Base-by-base conservation (phyloP, 2,329 filamentous ascomycete genomes). In the Ilyonectria mors-panacis region DNA sequence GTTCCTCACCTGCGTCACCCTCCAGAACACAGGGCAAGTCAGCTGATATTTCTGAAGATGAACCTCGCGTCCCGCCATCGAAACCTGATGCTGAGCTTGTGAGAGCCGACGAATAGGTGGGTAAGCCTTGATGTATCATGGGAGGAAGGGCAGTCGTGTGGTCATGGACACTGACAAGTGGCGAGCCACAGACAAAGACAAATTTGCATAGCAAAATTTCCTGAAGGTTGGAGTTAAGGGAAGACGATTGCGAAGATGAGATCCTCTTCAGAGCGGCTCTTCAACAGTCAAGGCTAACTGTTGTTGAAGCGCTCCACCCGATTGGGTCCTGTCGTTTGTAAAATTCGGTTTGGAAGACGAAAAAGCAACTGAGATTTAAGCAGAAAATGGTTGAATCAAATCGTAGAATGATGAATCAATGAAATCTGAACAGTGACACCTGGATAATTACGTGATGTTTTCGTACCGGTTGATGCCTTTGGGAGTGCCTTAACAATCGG, bases 11-110 rank as follows among this genome's bases (percentile, higher is more conserved):
- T 77, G 86, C 86, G 76, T 85, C 84, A 78, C 80, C 81, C 76
- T 82, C 84, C 79, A 83, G 82, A 78, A 78, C 78, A 76, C 84
- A 81, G 82, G 79, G 84, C 79, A 87, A 82, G 80, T 85, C 84
- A 78, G 86, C 85, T 89, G 88, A 90, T 88, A 80, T 80, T 85
- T 84, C 70, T 70, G 75, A 80, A 79, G 78, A 77, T 76, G 74
- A 75, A 67, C 54, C 71, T 62, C 68, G 65, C 70, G 71, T 68
- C 28, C 63, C 72, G 9, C 59, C 66, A 45, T 44, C 55, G 55
- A 77, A 74, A 37, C 44, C 70, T 45, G 65, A 70, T 55, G 48
- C 35, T 51, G 69, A 70, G 53, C 53, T 65, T 23, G 50, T 58
- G 26, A 65, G 51, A 66, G 67, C 68, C 63, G 60, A 65, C 39